phyloP scores from a whole-genome alignment of 1,284 basidiomycete species.

The Albatrellus sp. region DNA sequence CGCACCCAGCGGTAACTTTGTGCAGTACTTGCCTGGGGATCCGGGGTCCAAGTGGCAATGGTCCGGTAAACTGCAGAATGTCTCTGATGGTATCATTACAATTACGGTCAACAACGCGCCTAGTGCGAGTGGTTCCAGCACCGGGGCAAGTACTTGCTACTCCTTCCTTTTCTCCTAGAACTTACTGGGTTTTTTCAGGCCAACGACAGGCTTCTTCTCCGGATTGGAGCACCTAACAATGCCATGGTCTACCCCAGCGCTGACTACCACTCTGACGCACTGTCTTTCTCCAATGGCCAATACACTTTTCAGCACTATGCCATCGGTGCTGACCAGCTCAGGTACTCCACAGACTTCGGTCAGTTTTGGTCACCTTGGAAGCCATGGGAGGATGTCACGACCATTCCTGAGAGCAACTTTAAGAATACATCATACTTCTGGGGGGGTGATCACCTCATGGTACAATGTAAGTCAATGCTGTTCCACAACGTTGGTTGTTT shows the following conservation, averaged over 20 bases:
- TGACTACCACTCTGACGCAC: constrained; percentile 61
- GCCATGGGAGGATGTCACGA: constrained; percentile 62
- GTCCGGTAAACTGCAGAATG: constrained; percentile 57
- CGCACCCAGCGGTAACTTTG: constrained; percentile 30
- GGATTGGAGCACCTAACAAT: constrained; percentile 67
- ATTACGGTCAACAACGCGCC: constrained; percentile 54
- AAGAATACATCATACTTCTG: constrained; percentile 52
- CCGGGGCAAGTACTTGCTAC: constrained; percentile 32
- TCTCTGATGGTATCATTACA: constrained; percentile 72
- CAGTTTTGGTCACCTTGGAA: constrained; percentile 73
- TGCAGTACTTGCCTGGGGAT: constrained; percentile 37
- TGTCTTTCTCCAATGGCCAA: constrained; percentile 45
- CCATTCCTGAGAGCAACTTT: constrained; percentile 48
- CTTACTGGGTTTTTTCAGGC: constrained; percentile 26
- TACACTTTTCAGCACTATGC: constrained; percentile 75
- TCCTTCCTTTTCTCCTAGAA: constrained; percentile 4
- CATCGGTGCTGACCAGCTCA: constrained; percentile 75
- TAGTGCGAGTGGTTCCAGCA: constrained; percentile 30
- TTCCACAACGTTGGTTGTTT: background rate
- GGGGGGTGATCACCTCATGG: constrained; percentile 73
- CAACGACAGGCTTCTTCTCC: constrained; percentile 63
- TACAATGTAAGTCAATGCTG: constrained; percentile 55
- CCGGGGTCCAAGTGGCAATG: constrained; percentile 56
- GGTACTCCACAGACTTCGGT: constrained; percentile 82
- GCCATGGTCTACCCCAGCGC: constrained; percentile 72